Evolutionary conservation across 495 filamentous ascomycete genomes (phyloP).

Genomic region (Beverwykella pulmonaria): DNA sequence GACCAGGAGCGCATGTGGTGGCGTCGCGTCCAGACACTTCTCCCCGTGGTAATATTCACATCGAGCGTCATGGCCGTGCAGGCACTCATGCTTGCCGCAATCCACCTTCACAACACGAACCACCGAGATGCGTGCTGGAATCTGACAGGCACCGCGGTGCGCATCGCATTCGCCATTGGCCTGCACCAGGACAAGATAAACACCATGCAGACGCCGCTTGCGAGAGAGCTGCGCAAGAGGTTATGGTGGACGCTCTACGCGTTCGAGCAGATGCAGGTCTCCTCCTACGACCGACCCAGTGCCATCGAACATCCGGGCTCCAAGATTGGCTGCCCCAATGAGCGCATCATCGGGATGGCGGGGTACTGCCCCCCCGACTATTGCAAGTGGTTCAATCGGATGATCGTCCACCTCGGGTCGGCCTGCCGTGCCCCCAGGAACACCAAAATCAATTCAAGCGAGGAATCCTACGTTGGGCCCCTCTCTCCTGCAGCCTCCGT

Average conservation of each 20-base stretch:
- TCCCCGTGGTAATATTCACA: constrained; percentile 46
- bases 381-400: constrained; percentile 33
- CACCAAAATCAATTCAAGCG: constrained; percentile 20
- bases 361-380: constrained; percentile 41
- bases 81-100: constrained; percentile 51
- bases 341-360: constrained; percentile 44
- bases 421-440: constrained; percentile 39
- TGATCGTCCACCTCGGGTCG: constrained; percentile 37
- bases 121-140: constrained; percentile 49
- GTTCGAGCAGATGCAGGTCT: constrained; percentile 52
- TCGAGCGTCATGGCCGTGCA: constrained; percentile 52
- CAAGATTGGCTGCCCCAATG: constrained; percentile 41
- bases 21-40: constrained; percentile 47
- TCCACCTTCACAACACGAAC: constrained; percentile 54
- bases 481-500: constrained; percentile 40
- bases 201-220: constrained; percentile 47
- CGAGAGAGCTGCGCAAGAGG: constrained; percentile 50
- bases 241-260: constrained; percentile 55
- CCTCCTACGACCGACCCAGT: constrained; percentile 52
- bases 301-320: constrained; percentile 52
- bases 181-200: constrained; percentile 52
- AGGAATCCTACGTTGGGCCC: constrained; percentile 36
- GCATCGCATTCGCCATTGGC: constrained; percentile 53
- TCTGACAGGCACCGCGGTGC: constrained; percentile 49
- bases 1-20: constrained; percentile 42